phyloP scores from a whole-genome alignment of 495 filamentous ascomycete genomes.

The Cercophora newfieldiana region DNA sequence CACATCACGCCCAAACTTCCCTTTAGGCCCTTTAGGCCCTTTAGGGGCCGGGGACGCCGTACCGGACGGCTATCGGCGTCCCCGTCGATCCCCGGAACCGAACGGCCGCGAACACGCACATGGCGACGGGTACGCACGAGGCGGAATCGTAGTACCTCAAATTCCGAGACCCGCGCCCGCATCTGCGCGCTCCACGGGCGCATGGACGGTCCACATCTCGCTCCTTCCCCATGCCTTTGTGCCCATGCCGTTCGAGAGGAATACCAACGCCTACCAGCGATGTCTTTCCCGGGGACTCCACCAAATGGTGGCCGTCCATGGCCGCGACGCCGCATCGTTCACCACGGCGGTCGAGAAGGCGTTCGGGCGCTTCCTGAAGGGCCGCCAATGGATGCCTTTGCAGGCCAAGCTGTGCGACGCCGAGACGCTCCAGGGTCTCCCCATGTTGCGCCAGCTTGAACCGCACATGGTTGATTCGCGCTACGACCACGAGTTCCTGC shows the following conservation, averaged over 20 bases:
- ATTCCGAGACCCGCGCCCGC: constrained; percentile 17
- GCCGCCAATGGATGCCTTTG: constrained; percentile 53
- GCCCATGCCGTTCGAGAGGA: constrained; percentile 60
- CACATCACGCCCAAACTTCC: constrained; percentile 30
- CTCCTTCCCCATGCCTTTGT: constrained; percentile 52
- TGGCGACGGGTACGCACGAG: constrained; percentile 21
- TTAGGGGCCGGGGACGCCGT: constrained; percentile 35
- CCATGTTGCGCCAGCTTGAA: constrained; percentile 55
- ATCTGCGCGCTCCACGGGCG: constrained; percentile 29
- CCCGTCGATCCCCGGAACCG: constrained; percentile 24
- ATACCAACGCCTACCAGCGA: constrained; percentile 58
- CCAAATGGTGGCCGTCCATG: constrained; percentile 51
- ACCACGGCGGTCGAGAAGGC: constrained; percentile 46
- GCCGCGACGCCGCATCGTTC: constrained; percentile 50
- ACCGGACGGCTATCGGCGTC: constrained; percentile 19
- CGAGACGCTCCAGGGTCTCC: constrained; percentile 52
- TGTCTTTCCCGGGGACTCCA: constrained; percentile 58
- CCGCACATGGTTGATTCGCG: constrained; percentile 34
- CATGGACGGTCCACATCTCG: constrained; percentile 59
- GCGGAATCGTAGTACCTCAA: constrained; percentile 18
- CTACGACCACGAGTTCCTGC: constrained; percentile 52
- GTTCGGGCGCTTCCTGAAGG: constrained; percentile 49
- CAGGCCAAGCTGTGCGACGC: constrained; percentile 58
- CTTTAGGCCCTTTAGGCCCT: constrained; percentile 31
- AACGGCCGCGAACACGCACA: constrained; percentile 20